Base-by-base conservation (phyloP, 2,329 filamentous ascomycete genomes). In the Clonostachys rosea region DNA sequence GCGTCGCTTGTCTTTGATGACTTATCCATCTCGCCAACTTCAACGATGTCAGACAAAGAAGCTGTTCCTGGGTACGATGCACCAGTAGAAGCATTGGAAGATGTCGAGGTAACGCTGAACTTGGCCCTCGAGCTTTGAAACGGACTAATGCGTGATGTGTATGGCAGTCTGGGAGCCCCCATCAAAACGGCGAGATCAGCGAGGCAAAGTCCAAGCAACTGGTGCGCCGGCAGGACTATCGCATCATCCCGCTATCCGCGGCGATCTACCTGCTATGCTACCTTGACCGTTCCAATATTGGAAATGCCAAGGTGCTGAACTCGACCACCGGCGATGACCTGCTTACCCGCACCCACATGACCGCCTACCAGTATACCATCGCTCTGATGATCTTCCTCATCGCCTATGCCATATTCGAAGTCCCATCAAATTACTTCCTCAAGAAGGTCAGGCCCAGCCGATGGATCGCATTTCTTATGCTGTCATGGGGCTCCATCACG, bases 271-370 rank as follows among this genome's bases (percentile, higher is more conserved):
- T 81, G 14, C 66, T 81, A 13, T 78, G 75, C 55, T 80, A 79
- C 52, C 64, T 82, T n/a, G 78, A 81, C 56, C 65, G 74, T 13
- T 74, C 80, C 47, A 88, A 87, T 61, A 87, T 88, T 48, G 83
- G 82, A 57, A 86, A 86, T 59, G 82, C 83, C 40, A 83, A 80
- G 62, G 79, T 86, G 24, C 70, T 87, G 51, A 87, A 88, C 58
- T 67, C 74, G 17, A 70, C 78, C 11, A 76, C 76, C 1, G 61
- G 72, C 41, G 69, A 87, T 59, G 82, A 86, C 64, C 74, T 89
- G 53, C 74, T 86, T 35, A 69, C 73, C 16, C 75, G 81, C 56
- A 83, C 83, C 2, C 54, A 72, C 52, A 85, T 87, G 77, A 79
- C 76, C 2, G 71, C 76, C 45, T 70, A 75, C 57, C 71, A 86